Base-by-base conservation (phyloP, 768 basidiomycete genomes). In the Tylopilus sp. region DNA sequence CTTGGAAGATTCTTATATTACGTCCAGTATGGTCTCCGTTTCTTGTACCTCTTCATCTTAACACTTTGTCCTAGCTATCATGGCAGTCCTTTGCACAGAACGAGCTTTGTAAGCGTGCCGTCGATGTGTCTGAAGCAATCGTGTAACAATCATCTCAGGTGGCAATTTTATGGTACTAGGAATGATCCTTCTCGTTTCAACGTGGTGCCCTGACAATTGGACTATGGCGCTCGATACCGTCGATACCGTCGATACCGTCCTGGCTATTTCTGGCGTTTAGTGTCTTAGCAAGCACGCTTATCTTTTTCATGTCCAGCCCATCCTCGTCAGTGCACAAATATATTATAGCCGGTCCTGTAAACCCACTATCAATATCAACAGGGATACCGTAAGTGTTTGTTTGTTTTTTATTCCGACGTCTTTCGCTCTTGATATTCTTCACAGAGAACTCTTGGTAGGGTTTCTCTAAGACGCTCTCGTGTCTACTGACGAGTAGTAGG, bases 401-500 rank as follows among this genome's bases (percentile, higher is more conserved):
- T 25, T 0, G 3, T 16, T 12, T 33, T n/a, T 22, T 7, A 42
- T 21, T 28, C 2, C 5, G 8, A 3, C 28, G 11, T 24, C 14
- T 36, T 21, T 16, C 1, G 3, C 33, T n/a, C 9, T 26, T 21
- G 21, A 44, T 11, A 1, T 3, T 21, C 42, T 42, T 22, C 7
- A 11, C 14, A 61, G 59, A 0, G 60, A 61, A 3, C 21, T 58
- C 4, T 1, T 51, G 1, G 60, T 61, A 37, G 50, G 60, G 41
- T 21, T 6, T 8, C 6, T 38, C 24, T 3, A 6, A 24, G n/a
- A 51, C 0, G 2, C 17, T 30, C n/a, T 3, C 33, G 29, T 16
- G 6, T 24, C 9, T 5, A 38, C 31, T 26, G 8, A 62, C 17
- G 4, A 8, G 14, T 24, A 3, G 17, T n/a, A 62, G 60, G 1